phyloP scores from a whole-genome alignment of 371 early-diverging fungal genomes.

The Lichtheimia hyalospora region DNA sequence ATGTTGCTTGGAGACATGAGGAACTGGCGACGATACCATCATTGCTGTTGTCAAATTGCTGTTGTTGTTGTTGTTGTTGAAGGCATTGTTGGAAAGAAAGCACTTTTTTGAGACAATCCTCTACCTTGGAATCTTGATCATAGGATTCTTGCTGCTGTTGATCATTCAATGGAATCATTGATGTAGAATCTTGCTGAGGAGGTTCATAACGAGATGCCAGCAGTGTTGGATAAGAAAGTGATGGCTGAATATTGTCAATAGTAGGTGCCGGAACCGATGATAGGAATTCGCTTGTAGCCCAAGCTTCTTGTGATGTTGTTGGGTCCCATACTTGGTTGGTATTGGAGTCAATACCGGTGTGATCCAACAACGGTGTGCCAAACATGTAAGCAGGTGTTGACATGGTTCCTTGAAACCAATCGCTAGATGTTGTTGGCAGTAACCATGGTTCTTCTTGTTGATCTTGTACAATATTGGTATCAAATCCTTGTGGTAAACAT shows the following conservation, averaged over 20 bases:
- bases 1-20: slow-evolving; percentile 57
- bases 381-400: slow-evolving; percentile 2
- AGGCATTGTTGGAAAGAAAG: slow-evolving; percentile 11
- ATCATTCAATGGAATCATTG: no score
- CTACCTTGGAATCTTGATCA: slow-evolving; percentile 5
- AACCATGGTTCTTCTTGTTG: no score
- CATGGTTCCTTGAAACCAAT: not conserved
- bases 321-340: not conserved
- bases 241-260: slow-evolving; percentile 9
- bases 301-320: not conserved
- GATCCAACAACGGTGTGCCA: not conserved
- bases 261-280: not conserved
- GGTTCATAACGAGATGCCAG: slow-evolving; percentile 23
- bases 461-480: not conserved
- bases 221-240: slow-evolving; percentile 16
- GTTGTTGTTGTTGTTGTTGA: slow-evolving; percentile 10
- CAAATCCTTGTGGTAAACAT: not conserved
- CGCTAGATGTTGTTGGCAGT: not conserved
- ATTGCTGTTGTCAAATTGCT: not conserved
- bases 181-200: not conserved
- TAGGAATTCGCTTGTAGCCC: not conserved
- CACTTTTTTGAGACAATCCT: slow-evolving; percentile 15
- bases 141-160: not conserved
- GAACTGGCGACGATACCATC: not conserved
- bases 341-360: not conserved